These are phyloP conservation scores for Exophiala mesophila DNA, from an alignment of 2,329 filamentous ascomycete genomes.

Conservation along the genomic window DNA sequence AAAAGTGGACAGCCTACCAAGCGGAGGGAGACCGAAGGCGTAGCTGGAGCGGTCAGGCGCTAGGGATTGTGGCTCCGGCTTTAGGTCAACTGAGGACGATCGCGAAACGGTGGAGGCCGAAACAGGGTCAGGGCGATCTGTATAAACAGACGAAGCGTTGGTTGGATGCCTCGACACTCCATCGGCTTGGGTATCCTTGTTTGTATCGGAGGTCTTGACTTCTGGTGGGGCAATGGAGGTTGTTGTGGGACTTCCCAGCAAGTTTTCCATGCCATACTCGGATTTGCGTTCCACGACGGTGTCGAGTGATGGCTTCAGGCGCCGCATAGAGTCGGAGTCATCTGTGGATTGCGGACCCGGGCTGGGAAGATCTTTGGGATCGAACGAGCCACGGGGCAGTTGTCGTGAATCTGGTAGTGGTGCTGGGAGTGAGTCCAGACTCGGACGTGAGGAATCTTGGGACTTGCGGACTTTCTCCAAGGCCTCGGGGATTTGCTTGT, in stretches of 20 bases:
- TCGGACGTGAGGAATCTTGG: slow-evolving; percentile 54
- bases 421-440: slow-evolving; percentile 52
- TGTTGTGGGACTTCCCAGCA: slow-evolving; percentile 25
- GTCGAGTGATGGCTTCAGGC: slow-evolving; percentile 43
- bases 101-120: slow-evolving; percentile 20
- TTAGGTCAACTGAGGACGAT: slow-evolving; percentile 13
- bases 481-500: slow-evolving; percentile 66
- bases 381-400: too few relatives aligned
- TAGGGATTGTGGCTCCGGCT: neutral
- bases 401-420: too few relatives aligned
- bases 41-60: slow-evolving; percentile 4
- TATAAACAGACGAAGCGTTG: slow-evolving; percentile 25
- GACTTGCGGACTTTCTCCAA: slow-evolving; percentile 53
- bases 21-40: slow-evolving; percentile 13
- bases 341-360: slow-evolving; percentile 18
- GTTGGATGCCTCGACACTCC: slow-evolving; percentile 18
- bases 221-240: neutral
- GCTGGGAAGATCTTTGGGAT: slow-evolving; percentile 7
- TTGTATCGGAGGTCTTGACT: slow-evolving; percentile 4
- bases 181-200: slow-evolving; percentile 14
- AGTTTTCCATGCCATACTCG: slow-evolving; percentile 53
- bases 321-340: slow-evolving; percentile 35
- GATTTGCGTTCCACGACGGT: slow-evolving; percentile 56
- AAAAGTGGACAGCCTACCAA: slow-evolving; percentile 22
- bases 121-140: slow-evolving; percentile 24